Percentiles rank a stretch among this genome's conserved stretches.
phyloP scores from a whole-genome alignment of 1,284 basidiomycete genomes.

The Sporisorium scitamineum region DNA sequence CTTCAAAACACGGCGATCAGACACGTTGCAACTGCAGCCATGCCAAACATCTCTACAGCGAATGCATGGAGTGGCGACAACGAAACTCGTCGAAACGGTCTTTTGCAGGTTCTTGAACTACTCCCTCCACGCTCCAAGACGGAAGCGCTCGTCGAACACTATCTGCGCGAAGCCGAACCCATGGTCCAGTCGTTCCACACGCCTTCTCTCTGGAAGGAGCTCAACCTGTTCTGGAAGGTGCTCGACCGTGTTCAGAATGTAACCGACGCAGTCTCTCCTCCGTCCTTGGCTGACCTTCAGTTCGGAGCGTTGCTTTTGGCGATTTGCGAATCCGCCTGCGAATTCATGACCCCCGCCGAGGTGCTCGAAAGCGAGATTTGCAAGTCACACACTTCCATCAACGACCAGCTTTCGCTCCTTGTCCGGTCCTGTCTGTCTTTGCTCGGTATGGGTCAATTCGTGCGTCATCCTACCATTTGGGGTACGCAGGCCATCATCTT shows the following conservation, averaged over 20 bases:
- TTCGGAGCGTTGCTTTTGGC: conserved; percentile 42
- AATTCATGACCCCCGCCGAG: conserved; percentile 48
- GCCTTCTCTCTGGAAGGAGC: conserved; percentile 32
- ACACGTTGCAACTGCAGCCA: conserved; percentile 16
- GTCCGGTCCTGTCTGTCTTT: conserved; percentile 17
- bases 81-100: background rate
- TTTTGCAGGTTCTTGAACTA: conserved; percentile 22
- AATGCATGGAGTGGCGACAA: background rate
- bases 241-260: conserved; percentile 12
- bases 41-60: conserved; percentile 20
- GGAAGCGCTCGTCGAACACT: conserved; percentile 34
- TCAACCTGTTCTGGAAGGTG: conserved; percentile 31
- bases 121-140: conserved; percentile 35
- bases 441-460: conserved; percentile 33
- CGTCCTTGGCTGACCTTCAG: conserved; percentile 29
- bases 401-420: conserved; percentile 26
- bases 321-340: conserved; percentile 47
- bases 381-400: conserved; percentile 31
- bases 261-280: background rate
- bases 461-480: conserved; percentile 43
- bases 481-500: conserved; percentile 43
- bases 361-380: conserved; percentile 44
- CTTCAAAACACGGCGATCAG: background rate
- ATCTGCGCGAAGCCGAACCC: conserved; percentile 44
- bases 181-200: conserved; percentile 36